Evolutionary conservation across 2,329 filamentous ascomycete genomes (phyloP), one percentile per base, ranked within the genome.

Genomic region (Trichophyton benhamiae): DNA sequence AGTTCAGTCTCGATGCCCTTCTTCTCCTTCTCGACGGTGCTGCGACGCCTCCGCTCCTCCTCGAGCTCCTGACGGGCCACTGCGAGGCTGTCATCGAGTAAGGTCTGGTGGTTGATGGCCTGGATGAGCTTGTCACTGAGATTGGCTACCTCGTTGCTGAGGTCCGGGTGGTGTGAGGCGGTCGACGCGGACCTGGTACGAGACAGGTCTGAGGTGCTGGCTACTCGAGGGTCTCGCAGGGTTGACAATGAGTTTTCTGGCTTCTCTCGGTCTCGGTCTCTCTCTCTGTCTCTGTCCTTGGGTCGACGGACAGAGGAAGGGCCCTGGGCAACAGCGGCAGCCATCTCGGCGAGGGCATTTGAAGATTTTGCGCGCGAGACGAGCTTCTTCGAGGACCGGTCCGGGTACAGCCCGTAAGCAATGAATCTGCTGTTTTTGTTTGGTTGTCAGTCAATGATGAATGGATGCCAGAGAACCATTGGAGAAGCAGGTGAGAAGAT

Each of bases 61-160:
- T 79, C 80, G 30, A 89, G 71, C 70, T 97, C 91, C 71, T 91
- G 87, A 42, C 91, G 84, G 15, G 91, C 88, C 59, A 85, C 85
- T 58, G 89, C 87, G 17, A 99, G 79, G 9, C 85, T 88, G 73
- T 99, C 94, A 74, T 97, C 94, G 52, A 99, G 82, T 22, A 83
- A 86, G 6, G 91, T 96, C 74, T 96, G 91, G 73, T 95, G 88
- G 72, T 99, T 99, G 75, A 99, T 96, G 52, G 94, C 92, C 70
- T 94, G 92, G 68, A 99, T 92, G 65, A 99, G 84, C 74, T 99
- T 99, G 57, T 91, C 92, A 75, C 91, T 97, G 36, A 99, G 79
- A 5, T 89, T 85, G 6, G 92, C 89, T 30, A 99, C 89, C 75
- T 97, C 94, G 66, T 80, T 80, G 71, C 82, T 86, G 49, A 87